These are phyloP conservation scores for Candida stauntonica DNA, from an alignment of 805 yeast species.

Conservation along the genomic window DNA sequence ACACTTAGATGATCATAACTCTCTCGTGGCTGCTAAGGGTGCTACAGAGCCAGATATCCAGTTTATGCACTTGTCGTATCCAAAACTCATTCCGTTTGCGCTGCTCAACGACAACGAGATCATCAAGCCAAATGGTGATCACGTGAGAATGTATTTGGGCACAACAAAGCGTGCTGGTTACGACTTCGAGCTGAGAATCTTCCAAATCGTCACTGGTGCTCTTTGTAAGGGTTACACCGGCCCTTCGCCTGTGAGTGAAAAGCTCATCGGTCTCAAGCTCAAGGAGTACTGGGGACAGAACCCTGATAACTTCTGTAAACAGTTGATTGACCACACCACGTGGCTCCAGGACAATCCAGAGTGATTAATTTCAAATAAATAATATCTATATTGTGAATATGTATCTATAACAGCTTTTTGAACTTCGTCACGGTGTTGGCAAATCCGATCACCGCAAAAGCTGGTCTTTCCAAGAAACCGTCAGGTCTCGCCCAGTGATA, in stretches of 20 bases:
- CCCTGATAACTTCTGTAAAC: constrained; percentile 29
- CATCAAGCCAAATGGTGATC: constrained; percentile 21
- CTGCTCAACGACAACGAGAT: constrained; percentile 27
- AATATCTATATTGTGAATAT: not conserved
- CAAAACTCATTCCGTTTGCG: constrained; percentile 39
- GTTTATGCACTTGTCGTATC: constrained; percentile 60
- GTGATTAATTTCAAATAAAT: not conserved
- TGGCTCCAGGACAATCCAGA: constrained; percentile 31
- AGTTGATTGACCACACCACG: constrained; percentile 31
- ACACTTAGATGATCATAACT: constrained; percentile 16
- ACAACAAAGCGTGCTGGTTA: constrained; percentile 27
- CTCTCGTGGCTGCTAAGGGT: constrained; percentile 13
- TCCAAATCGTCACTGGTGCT: constrained; percentile 35
- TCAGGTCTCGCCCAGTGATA: constrained; percentile 22
- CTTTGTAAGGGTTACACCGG: constrained; percentile 31
- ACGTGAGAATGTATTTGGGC: constrained; percentile 32
- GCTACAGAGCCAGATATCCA: constrained; percentile 23
- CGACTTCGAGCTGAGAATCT: constrained; percentile 37
- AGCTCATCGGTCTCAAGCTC: constrained; percentile 27
- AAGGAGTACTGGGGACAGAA: constrained; percentile 27
- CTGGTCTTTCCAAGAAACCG: constrained; percentile 15
- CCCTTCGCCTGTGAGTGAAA: constrained; percentile 19
- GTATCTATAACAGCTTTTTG: constrained; percentile 2
- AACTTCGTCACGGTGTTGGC: constrained; percentile 15
- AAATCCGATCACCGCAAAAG: constrained; percentile 21